A percentile compares a stretch with the other conserved stretches of the same genome.
phyloP scores from a whole-genome alignment of 768 basidiomycete genomes.

The Russula earlei region DNA sequence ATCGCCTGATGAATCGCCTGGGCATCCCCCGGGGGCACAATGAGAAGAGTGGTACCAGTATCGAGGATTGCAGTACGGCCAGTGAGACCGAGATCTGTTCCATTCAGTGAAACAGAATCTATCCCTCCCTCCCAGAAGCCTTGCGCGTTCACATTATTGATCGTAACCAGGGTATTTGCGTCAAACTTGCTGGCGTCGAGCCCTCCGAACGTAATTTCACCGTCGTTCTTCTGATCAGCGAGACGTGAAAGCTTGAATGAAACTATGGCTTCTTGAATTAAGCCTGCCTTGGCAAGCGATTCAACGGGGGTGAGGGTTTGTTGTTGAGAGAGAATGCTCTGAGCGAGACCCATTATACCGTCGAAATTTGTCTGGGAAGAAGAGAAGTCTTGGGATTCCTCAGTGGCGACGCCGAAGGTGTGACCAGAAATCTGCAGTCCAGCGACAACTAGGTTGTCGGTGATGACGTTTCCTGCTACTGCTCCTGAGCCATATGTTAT shows the following conservation, averaged over 20 bases:
- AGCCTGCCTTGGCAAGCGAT: conserved; percentile 45
- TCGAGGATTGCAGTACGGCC: conserved; percentile 63
- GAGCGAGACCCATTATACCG: conserved; percentile 70
- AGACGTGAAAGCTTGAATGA: conserved; percentile 77
- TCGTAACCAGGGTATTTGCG: conserved; percentile 42
- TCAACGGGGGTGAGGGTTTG: conserved; percentile 60
- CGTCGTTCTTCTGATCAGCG: conserved; percentile 60
- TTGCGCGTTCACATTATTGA: conserved; percentile 50
- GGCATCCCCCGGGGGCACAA: conserved; percentile 39
- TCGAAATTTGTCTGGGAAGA: conserved; percentile 43
- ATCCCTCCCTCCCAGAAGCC: conserved; percentile 80
- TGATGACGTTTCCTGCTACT: conserved; percentile 54
- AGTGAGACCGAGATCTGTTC: conserved; percentile 37
- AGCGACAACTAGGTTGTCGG: conserved; percentile 55
- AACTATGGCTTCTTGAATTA: conserved; percentile 54
- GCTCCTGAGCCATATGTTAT: conserved; percentile 63
- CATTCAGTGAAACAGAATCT: conserved; percentile 50
- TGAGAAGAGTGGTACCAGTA: conserved; percentile 39
- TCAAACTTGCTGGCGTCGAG: conserved; percentile 66
- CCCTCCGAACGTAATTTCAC: conserved; percentile 75
- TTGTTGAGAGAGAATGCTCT: conserved; percentile 61
- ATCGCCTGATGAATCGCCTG: conserved; percentile 45
- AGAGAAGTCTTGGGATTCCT: conserved; percentile 57
- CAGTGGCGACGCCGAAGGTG: conserved; percentile 55
- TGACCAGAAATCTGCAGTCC: conserved; percentile 49